These are phyloP conservation scores for Colletotrichum sp. DNA, from an alignment of 2,329 filamentous ascomycete genomes.

Conservation along the genomic window DNA sequence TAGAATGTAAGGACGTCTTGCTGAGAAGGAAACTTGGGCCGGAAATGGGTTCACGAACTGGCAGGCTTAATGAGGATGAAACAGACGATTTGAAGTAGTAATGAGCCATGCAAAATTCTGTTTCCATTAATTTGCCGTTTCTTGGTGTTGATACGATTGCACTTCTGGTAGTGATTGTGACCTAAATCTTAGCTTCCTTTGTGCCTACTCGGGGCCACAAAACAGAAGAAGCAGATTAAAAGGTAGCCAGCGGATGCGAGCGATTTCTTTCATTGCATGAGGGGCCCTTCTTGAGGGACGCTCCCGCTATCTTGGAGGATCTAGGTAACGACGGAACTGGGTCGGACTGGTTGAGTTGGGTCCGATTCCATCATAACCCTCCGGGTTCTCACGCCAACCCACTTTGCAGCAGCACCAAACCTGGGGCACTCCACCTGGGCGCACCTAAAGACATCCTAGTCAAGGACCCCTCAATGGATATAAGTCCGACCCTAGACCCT, in stretches of 20 bases:
- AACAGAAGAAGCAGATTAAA: neutral
- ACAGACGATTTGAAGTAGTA: neutral
- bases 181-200: neutral
- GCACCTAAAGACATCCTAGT: neutral
- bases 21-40: too few species aligned
- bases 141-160: neutral
- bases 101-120: neutral
- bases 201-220: too few species aligned
- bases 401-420: neutral
- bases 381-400: constrained; percentile 16
- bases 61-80: neutral
- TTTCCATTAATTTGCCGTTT: neutral
- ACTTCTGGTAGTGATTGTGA: neutral
- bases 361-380: constrained; percentile 10
- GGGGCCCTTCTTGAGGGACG: neutral
- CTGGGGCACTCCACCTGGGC: neutral
- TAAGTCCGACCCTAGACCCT: neutral
- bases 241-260: neutral
- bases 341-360: neutral
- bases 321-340: neutral
- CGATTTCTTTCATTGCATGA: neutral
- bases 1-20: constrained; percentile 24
- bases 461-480: neutral
- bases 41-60: neutral
- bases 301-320: neutral